Conservation (phyloP, 2,329 filamentous ascomycete species). For the Aspergillus brunneoviolaceus region DNA sequence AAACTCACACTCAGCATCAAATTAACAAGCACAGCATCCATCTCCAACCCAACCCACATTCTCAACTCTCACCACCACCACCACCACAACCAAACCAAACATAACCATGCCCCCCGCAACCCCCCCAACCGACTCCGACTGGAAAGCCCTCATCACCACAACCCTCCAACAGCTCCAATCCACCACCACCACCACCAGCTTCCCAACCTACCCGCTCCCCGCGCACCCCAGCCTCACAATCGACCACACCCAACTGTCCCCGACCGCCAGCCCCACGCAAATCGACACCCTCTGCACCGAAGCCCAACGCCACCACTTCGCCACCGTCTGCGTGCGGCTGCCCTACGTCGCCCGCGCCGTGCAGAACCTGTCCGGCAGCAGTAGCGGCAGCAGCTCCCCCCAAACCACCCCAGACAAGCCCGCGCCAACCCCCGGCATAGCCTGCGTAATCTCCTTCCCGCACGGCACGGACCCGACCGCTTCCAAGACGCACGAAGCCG, state of each 20-base stretch:
- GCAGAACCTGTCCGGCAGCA: constrained; percentile 38
- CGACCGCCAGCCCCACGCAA: constrained; percentile 47
- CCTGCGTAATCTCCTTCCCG: constrained; percentile 61
- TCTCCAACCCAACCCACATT: no score
- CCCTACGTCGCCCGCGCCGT: constrained; percentile 53
- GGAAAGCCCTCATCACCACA: constrained; percentile 31
- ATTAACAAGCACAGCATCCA: no score
- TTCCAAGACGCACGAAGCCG: constrained; percentile 54
- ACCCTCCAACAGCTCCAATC: constrained; percentile 19
- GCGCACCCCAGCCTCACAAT: constrained; percentile 36
- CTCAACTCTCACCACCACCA: no score
- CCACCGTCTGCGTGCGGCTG: constrained; percentile 58
- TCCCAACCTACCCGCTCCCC: constrained; percentile 22
- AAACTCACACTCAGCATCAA: no score
- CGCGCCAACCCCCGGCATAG: constrained; percentile 44
- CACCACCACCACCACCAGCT: constrained; percentile 19
- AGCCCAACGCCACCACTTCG: constrained; percentile 46
- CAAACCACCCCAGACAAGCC: constrained; percentile 2
- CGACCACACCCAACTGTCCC: constrained; percentile 44
- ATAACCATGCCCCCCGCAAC: constrained; percentile 3
- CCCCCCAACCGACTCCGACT: constrained; percentile 36
- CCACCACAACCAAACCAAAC: no score
- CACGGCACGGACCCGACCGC: constrained; percentile 56
- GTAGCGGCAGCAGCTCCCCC: no score
- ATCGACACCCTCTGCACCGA: constrained; percentile 58